Percentiles rank a stretch among this genome's conserved stretches.
These are phyloP conservation scores for Phytophthora litchii DNA, from an alignment of 352 stramenopile genomes.

Conservation along the genomic window DNA sequence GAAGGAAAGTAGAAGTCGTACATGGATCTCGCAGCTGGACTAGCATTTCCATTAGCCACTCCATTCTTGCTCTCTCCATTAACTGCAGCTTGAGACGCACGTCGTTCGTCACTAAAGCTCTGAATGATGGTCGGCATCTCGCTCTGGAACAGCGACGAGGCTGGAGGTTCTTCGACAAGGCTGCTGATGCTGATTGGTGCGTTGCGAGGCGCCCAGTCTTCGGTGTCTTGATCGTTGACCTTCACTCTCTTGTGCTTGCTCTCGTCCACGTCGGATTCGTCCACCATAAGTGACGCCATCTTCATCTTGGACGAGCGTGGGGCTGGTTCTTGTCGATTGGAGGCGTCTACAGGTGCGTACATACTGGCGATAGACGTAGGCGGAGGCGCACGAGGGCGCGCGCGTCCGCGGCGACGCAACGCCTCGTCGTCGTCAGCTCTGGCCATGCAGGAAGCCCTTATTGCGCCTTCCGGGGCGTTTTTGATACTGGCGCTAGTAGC, in stretches of 20 bases:
- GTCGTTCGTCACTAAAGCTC: constrained; percentile 56
- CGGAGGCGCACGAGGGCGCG: constrained; percentile 27
- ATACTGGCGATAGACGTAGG: constrained; percentile 27
- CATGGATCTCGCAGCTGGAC: constrained; percentile 42
- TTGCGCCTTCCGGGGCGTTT: constrained; percentile 26
- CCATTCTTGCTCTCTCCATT: constrained; percentile 31
- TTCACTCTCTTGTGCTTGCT: constrained; percentile 66
- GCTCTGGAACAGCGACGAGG: constrained; percentile 53
- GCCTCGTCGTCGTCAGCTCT: constrained; percentile 48
- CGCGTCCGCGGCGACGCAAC: constrained; percentile 36
- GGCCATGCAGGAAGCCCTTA: constrained; percentile 27
- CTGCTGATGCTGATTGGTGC: constrained; percentile 31
- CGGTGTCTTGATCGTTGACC: constrained; percentile 27
- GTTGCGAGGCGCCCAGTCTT: constrained; percentile 13
- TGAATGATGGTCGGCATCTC: constrained; percentile 58
- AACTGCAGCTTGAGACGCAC: not conserved
- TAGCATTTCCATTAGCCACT: constrained; percentile 28
- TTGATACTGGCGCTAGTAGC: constrained; percentile 38
- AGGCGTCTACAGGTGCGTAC: constrained; percentile 24
- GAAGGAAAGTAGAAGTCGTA: constrained; percentile 70
- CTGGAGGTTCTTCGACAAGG: constrained; percentile 17
- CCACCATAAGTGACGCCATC: constrained; percentile 58
- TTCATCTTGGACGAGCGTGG: constrained; percentile 44
- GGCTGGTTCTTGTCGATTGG: constrained; percentile 5
- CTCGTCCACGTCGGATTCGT: constrained; percentile 17